Conservation (phyloP, 805 yeast genomes). For the Schwanniomyces vanrijiae region DNA sequence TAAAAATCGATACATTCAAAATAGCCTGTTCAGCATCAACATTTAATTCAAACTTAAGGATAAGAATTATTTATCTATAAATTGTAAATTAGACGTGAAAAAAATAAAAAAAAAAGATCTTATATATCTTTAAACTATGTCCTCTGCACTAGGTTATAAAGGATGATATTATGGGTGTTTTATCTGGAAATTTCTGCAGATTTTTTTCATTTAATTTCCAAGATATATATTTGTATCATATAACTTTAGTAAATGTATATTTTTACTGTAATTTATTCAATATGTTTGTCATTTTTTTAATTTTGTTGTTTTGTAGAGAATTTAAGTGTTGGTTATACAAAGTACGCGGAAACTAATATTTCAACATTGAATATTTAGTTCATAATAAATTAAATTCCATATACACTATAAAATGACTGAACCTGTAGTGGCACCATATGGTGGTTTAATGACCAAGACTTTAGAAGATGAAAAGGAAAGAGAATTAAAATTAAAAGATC, state of each 20-base stretch:
- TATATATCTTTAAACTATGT: background rate
- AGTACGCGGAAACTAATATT: background rate
- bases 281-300: too few relatives aligned
- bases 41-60: background rate
- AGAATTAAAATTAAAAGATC: conserved; percentile 27
- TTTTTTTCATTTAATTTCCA: background rate
- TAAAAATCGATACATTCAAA: background rate
- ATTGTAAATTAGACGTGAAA: background rate
- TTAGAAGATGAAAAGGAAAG: conserved; percentile 37
- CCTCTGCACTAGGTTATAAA: background rate
- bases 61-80: background rate
- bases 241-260: background rate
- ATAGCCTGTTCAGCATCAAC: background rate
- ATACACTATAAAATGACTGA: conserved; percentile 13
- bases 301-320: too few relatives aligned
- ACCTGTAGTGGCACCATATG: conserved; percentile 39
- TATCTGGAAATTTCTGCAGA: background rate
- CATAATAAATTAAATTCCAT: background rate
- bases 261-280: background rate
- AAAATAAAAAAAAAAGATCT: too few relatives aligned
- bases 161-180: background rate
- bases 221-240: background rate
- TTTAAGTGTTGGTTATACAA: too few relatives aligned
- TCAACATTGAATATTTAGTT: background rate
- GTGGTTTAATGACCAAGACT: conserved; percentile 41